Evolutionary conservation across 257 asterid species (phyloP).

Genomic region (Solanum paucissectum): DNA sequence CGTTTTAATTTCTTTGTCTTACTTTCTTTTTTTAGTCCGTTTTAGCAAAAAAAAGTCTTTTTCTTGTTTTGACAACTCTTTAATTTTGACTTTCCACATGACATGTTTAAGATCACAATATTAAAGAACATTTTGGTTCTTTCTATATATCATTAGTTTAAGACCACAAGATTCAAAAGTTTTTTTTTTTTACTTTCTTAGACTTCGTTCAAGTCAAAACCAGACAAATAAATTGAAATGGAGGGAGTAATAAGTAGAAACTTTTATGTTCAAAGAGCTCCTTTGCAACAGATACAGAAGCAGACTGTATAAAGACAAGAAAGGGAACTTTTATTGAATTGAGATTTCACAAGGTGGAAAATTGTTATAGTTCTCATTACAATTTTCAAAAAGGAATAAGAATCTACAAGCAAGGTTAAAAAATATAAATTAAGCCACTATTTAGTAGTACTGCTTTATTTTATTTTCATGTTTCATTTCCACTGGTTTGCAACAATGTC

Average conservation of each 20-base stretch:
- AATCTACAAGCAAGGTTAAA: constrained; percentile 24
- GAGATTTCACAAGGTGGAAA: constrained; percentile 13
- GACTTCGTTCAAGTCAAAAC: background rate
- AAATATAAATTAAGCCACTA: background rate
- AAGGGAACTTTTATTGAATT: background rate
- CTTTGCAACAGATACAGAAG: background rate
- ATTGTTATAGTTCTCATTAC: constrained; percentile 23
- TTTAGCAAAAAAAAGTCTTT: background rate
- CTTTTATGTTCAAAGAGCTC: background rate
- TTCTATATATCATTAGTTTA: background rate
- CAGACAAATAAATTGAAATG: background rate
- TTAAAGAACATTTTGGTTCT: background rate
- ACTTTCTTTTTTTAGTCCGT: background rate
- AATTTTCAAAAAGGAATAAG: constrained; percentile 21
- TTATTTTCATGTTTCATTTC: constrained; percentile 32
- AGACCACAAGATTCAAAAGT: background rate
- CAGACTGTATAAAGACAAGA: background rate
- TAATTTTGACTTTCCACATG: background rate
- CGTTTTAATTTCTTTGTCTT: background rate
- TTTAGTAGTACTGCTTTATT: background rate
- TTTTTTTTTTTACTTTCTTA: background rate
- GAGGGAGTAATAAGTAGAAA: background rate
- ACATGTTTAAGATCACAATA: background rate
- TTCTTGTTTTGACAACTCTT: background rate
- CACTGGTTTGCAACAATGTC: constrained; percentile 89